Percentiles rank a stretch among this genome's conserved stretches.
Conservation (phyloP, 768 basidiomycete genomes). For the Pleurotus eryngii region DNA sequence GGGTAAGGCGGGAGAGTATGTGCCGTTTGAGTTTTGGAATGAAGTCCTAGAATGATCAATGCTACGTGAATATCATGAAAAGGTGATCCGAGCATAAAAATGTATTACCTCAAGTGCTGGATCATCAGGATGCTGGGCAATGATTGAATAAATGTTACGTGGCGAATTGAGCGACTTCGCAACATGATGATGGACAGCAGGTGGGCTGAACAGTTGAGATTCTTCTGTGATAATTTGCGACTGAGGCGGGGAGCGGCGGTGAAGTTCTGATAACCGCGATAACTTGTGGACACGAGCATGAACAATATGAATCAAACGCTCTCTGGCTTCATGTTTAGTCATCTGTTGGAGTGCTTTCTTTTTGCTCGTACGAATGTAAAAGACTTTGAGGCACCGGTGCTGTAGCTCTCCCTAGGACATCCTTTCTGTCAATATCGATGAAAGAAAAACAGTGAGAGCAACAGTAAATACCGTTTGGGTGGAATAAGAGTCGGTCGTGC, state of each 20-base stretch:
- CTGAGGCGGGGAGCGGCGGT: background rate
- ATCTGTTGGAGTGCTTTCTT: slow-evolving; percentile 9
- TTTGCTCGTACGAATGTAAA: slow-evolving; percentile 9
- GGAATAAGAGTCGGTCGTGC: background rate
- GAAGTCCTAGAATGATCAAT: background rate
- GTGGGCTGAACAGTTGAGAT: background rate
- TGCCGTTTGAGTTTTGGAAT: slow-evolving; percentile 3
- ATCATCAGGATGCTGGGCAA: slow-evolving; percentile 1
- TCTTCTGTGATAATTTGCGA: background rate
- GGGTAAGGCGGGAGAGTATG: slow-evolving; percentile 6
- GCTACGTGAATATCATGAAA: no score
- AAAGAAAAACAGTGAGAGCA: background rate
- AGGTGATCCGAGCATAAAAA: background rate
- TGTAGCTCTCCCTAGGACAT: slow-evolving; percentile 14
- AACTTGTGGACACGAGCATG: background rate
- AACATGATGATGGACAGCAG: background rate
- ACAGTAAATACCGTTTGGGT: background rate
- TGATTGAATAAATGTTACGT: background rate
- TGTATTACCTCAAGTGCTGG: slow-evolving; percentile 7
- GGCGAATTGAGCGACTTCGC: slow-evolving; percentile 2
- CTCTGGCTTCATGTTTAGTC: slow-evolving; percentile 10
- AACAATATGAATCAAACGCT: slow-evolving; percentile 8
- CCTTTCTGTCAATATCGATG: background rate
- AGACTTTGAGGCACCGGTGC: slow-evolving; percentile 11
- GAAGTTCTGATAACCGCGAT: background rate